phyloP scores from a whole-genome alignment of 2,329 filamentous ascomycete species.

The Claviceps sp. region DNA sequence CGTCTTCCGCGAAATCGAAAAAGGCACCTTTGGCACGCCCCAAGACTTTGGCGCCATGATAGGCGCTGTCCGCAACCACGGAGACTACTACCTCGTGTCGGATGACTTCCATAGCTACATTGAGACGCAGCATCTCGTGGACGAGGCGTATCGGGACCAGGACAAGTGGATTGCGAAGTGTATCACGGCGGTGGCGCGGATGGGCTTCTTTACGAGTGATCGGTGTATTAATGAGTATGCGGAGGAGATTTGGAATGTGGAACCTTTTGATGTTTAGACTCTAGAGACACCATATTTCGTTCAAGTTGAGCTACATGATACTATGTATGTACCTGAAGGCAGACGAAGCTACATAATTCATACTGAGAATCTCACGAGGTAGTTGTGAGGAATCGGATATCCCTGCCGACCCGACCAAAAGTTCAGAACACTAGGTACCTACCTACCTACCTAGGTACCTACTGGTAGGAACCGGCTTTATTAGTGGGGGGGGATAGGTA shows the following conservation, averaged over 20 bases:
- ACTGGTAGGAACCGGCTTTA: no score
- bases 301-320: no score
- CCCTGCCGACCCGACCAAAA: no score
- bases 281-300: background rate
- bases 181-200: slow-evolving; percentile 76
- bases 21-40: slow-evolving; percentile 67
- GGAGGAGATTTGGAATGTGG: slow-evolving; percentile 92
- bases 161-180: slow-evolving; percentile 87
- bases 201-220: slow-evolving; percentile 97
- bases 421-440: no score
- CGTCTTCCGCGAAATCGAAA: slow-evolving; percentile 75
- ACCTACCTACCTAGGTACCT: no score
- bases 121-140: slow-evolving; percentile 79
- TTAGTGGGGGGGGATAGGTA: no score
- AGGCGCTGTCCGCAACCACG: slow-evolving; percentile 76
- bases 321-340: no score
- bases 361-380: no score
- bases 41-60: slow-evolving; percentile 71
- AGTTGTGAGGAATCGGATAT: no score
- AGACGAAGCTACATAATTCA: no score
- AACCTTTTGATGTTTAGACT: slow-evolving; percentile 55
- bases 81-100: slow-evolving; percentile 94
- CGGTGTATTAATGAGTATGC: slow-evolving; percentile 96
- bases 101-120: slow-evolving; percentile 96
- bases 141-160: slow-evolving; percentile 82